Percentiles rank a stretch among this genome's conserved stretches.
These are phyloP conservation scores for Aspergillus eucalypticola DNA, from an alignment of 2,329 filamentous ascomycete species.

Conservation along the genomic window DNA sequence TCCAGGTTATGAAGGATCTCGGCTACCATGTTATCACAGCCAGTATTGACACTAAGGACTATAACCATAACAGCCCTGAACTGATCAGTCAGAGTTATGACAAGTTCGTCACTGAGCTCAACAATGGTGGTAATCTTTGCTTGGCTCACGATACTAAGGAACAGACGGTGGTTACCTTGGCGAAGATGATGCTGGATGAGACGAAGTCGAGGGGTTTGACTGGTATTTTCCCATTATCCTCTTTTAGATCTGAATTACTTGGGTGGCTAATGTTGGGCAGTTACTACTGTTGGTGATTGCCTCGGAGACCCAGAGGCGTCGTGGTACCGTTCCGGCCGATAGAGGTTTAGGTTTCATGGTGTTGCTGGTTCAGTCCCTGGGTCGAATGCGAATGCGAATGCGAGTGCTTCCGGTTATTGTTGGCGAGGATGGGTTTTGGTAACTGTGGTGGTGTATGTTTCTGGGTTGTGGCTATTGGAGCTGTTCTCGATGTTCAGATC, in stretches of 20 bases:
- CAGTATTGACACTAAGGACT: slow-evolving; percentile 48
- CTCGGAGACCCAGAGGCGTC: slow-evolving; percentile 54
- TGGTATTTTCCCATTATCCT: slow-evolving; percentile 22
- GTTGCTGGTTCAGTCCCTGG: not conserved
- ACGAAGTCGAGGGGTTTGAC: slow-evolving; percentile 46
- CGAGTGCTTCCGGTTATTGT: too few relatives aligned
- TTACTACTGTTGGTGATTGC: slow-evolving; percentile 60
- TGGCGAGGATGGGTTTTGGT: too few relatives aligned
- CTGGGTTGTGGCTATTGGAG: too few relatives aligned
- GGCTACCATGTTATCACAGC: slow-evolving; percentile 48
- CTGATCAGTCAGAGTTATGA: slow-evolving; percentile 31
- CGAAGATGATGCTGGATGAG: slow-evolving; percentile 34
- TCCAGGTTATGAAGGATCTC: slow-evolving; percentile 39
- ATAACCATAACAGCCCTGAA: slow-evolving; percentile 31
- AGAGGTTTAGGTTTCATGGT: not conserved
- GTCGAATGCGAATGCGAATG: too few relatives aligned
- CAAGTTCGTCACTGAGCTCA: slow-evolving; percentile 32
- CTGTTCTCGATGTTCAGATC: too few relatives aligned
- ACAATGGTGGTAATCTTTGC: slow-evolving; percentile 34
- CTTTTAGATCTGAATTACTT: not conserved
- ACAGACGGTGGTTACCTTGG: slow-evolving; percentile 35
- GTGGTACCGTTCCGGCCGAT: slow-evolving; percentile 48
- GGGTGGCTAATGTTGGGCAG: slow-evolving; percentile 20
- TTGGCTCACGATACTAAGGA: slow-evolving; percentile 42
- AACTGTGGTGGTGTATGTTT: too few relatives aligned